A percentile compares a stretch with the other conserved stretches of the same genome.
Evolutionary conservation across 208 protist species (phyloP).

Genomic region (Crithidia brevicula): DNA sequence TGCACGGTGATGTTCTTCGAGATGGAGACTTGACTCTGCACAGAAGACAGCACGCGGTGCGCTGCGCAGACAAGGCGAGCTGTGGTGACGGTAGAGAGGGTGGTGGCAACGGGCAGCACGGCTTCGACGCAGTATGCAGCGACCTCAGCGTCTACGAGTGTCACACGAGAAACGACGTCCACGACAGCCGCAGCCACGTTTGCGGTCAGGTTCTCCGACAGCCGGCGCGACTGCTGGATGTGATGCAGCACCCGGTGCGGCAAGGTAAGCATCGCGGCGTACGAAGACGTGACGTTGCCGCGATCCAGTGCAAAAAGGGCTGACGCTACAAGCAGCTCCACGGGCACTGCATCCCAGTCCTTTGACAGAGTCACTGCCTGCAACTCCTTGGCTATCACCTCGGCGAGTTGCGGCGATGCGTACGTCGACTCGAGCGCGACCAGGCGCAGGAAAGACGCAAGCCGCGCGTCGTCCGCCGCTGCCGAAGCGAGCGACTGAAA

Average conservation of each 20-base stretch:
- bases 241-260: conserved; percentile 27
- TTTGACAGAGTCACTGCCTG: conserved; percentile 24
- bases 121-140: conserved; percentile 2
- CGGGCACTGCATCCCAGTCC: not conserved
- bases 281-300: not conserved
- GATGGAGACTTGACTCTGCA: not conserved
- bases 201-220: not conserved
- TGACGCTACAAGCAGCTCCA: conserved; percentile 22
- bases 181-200: conserved; percentile 15
- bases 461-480: not conserved
- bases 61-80: conserved; percentile 11
- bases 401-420: conserved; percentile 51
- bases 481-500: not conserved
- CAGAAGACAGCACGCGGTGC: not conserved
- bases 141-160: not conserved
- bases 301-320: conserved; percentile 18
- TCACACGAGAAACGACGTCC: not conserved
- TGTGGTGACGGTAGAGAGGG: not conserved
- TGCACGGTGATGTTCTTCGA: not conserved
- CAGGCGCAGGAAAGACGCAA: conserved; percentile 25
- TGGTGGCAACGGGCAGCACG: conserved; percentile 11
- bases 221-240: conserved; percentile 20
- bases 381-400: conserved; percentile 22
- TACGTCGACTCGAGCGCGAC: conserved; percentile 37
- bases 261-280: not conserved